Conservation (phyloP, 2,329 filamentous ascomycete species). For the Trichoderma arundinaceum region DNA sequence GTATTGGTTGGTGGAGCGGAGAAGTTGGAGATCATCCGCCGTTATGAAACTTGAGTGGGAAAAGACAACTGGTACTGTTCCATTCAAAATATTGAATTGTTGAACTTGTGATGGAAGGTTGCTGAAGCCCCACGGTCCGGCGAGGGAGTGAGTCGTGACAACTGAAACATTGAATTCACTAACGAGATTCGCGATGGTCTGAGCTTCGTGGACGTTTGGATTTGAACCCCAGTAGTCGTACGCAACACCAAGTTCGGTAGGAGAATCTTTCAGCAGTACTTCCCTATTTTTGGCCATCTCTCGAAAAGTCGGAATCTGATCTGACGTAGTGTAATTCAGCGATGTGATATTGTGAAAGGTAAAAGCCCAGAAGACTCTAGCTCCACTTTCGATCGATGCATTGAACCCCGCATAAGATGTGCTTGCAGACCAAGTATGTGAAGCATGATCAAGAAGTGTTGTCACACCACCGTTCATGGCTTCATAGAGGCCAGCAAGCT, state of each 20-base stretch:
- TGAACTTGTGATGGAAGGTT: slow-evolving; percentile 49
- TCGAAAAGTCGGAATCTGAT: slow-evolving; percentile 50
- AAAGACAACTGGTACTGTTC: slow-evolving; percentile 50
- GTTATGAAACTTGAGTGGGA: slow-evolving; percentile 57
- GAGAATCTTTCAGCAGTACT: slow-evolving; percentile 37
- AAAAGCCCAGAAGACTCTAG: slow-evolving; percentile 55
- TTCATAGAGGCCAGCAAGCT: slow-evolving; percentile 56
- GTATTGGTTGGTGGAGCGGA: slow-evolving; percentile 57
- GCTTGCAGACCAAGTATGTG: slow-evolving; percentile 53
- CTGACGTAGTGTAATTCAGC: slow-evolving; percentile 41
- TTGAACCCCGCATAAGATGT: slow-evolving; percentile 52
- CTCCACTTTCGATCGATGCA: slow-evolving; percentile 55
- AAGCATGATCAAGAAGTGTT: slow-evolving; percentile 58
- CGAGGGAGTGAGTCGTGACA: slow-evolving; percentile 54
- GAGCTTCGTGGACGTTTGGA: slow-evolving; percentile 37
- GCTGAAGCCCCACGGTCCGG: slow-evolving; percentile 45
- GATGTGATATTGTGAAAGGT: slow-evolving; percentile 34
- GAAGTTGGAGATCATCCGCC: slow-evolving; percentile 46
- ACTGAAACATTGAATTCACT: slow-evolving; percentile 50
- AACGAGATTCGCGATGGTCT: slow-evolving; percentile 43
- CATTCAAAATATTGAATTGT: not conserved
- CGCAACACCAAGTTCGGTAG: slow-evolving; percentile 49
- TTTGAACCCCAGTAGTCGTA: slow-evolving; percentile 48
- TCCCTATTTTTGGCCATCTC: slow-evolving; percentile 42
- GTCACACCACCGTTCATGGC: slow-evolving; percentile 60